Evolutionary conservation across 495 filamentous ascomycete species (phyloP).

Genomic region (Aspergillus ellipticus): DNA sequence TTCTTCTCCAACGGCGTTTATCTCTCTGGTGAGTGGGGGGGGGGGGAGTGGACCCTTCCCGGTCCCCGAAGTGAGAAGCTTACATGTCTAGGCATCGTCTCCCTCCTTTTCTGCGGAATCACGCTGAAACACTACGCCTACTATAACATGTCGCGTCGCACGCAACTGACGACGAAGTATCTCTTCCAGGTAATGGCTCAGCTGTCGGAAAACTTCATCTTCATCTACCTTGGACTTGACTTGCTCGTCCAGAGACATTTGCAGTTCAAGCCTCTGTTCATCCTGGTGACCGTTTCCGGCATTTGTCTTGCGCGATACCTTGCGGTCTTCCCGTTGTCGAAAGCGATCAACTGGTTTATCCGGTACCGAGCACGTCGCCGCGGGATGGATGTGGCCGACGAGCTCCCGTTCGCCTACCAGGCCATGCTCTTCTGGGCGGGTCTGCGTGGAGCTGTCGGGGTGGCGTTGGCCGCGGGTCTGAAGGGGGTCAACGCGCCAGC

Average conservation of each 20-base stretch:
- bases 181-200: slow-evolving; percentile 93
- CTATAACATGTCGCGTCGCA: slow-evolving; percentile 98
- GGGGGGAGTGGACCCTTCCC: not conserved
- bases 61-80: not conserved
- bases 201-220: slow-evolving; percentile 97
- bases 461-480: slow-evolving; percentile 89
- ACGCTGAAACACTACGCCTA: slow-evolving; percentile 98
- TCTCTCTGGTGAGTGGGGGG: slow-evolving; percentile 73
- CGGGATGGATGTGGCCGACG: slow-evolving; percentile 78
- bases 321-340: slow-evolving; percentile 90
- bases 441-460: slow-evolving; percentile 90
- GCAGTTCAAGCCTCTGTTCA: slow-evolving; percentile 93
- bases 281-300: slow-evolving; percentile 83
- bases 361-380: slow-evolving; percentile 78
- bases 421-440: slow-evolving; percentile 99
- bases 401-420: slow-evolving; percentile 88
- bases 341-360: slow-evolving; percentile 89
- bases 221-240: slow-evolving; percentile 94
- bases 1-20: slow-evolving; percentile 93
- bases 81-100: slow-evolving; percentile 77
- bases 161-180: slow-evolving; percentile 97
- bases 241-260: slow-evolving; percentile 85
- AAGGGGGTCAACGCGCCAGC: slow-evolving; percentile 70
- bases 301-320: slow-evolving; percentile 90
- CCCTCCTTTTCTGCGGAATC: slow-evolving; percentile 94